These are phyloP conservation scores for Casuarina equisetifolia DNA, from an alignment of 306 rosid genomes.

Conservation along the genomic window DNA sequence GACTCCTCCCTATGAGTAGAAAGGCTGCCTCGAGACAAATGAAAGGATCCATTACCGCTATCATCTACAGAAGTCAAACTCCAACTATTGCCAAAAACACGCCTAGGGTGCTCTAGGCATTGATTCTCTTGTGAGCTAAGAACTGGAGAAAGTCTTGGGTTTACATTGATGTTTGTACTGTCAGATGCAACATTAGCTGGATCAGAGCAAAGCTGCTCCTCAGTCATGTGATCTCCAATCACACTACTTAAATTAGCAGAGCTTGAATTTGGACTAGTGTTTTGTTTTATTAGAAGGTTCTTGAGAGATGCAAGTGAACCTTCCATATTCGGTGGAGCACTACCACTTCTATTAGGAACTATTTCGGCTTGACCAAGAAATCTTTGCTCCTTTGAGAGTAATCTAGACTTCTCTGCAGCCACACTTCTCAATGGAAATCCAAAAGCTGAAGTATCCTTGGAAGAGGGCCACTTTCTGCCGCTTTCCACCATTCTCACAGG, in stretches of 20 bases:
- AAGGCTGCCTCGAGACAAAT: conserved; percentile 41
- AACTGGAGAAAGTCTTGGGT: conserved; percentile 50
- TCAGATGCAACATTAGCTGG: conserved; percentile 41
- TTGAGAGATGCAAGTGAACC: conserved; percentile 54
- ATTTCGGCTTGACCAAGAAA: conserved; percentile 21
- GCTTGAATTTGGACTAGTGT: conserved; percentile 31
- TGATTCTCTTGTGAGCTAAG: conserved; percentile 49
- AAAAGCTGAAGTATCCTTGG: conserved; percentile 41
- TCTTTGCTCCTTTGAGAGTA: conserved; percentile 34
- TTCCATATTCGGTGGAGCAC: conserved; percentile 76
- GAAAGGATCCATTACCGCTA: conserved; percentile 31
- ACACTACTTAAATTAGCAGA: conserved; percentile 32
- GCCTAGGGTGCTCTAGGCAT: conserved; percentile 32
- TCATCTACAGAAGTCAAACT: conserved; percentile 41
- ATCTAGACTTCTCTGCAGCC: conserved; percentile 43
- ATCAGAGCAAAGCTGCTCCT: conserved; percentile 41
- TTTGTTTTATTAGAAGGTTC: conserved; percentile 42
- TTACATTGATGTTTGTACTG: conserved; percentile 35
- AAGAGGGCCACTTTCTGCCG: conserved; percentile 42
- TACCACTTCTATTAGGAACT: conserved; percentile 58
- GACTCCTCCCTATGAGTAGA: conserved; percentile 45
- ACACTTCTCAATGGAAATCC: conserved; percentile 36
- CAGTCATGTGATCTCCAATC: conserved; percentile 28
- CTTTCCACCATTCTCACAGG: conserved; percentile 58
- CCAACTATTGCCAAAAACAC: conserved; percentile 35